Percentiles rank a stretch among this genome's conserved stretches.
phyloP scores from a whole-genome alignment of 1,139 yeast genomes.

The Scheffersomyces cryptocercus region DNA sequence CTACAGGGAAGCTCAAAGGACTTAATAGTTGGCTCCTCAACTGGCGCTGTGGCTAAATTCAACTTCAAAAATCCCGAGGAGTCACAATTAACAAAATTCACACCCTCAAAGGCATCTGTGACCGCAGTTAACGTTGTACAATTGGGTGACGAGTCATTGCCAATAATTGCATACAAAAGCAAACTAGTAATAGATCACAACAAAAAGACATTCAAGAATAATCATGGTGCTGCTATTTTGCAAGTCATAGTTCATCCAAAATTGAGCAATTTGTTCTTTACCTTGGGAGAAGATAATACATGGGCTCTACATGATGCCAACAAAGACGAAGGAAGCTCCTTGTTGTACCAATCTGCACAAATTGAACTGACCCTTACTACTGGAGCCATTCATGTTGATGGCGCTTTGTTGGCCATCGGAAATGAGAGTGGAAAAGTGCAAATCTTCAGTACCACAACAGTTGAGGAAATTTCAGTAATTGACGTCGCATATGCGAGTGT shows the following conservation, averaged over 20 bases:
- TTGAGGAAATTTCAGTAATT: slow-evolving; percentile 41
- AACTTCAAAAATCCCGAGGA: slow-evolving; percentile 2
- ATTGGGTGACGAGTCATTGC: slow-evolving; percentile 10
- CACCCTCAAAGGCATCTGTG: slow-evolving; percentile 6
- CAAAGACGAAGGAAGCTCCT: slow-evolving; percentile 1
- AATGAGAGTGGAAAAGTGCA: slow-evolving; percentile 35
- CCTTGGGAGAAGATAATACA: slow-evolving; percentile 25
- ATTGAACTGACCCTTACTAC: slow-evolving; percentile 7
- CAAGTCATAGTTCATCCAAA: slow-evolving; percentile 37
- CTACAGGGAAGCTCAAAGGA: slow-evolving; percentile 14
- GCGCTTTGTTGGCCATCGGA: slow-evolving; percentile 58
- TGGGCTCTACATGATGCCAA: slow-evolving; percentile 32
- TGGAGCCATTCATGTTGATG: slow-evolving; percentile 64
- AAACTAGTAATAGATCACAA: slow-evolving; percentile 17
- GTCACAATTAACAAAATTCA: background rate
- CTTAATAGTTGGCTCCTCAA: slow-evolving; percentile 19
- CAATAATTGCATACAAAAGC: slow-evolving; percentile 19
- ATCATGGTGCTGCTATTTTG: slow-evolving; percentile 13
- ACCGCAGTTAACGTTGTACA: slow-evolving; percentile 16
- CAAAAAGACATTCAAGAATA: slow-evolving; percentile 3
- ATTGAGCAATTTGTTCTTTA: slow-evolving; percentile 25
- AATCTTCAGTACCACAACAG: slow-evolving; percentile 45
- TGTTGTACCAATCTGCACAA: slow-evolving; percentile 6
- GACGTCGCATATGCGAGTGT: slow-evolving; percentile 26
- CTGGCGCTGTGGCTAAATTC: slow-evolving; percentile 23